A percentile compares a stretch with the other conserved stretches of the same genome.
These are phyloP conservation scores for Tetradesmus lagerheimii DNA, from an alignment of 139 green algal genomes.

Conservation along the genomic window DNA sequence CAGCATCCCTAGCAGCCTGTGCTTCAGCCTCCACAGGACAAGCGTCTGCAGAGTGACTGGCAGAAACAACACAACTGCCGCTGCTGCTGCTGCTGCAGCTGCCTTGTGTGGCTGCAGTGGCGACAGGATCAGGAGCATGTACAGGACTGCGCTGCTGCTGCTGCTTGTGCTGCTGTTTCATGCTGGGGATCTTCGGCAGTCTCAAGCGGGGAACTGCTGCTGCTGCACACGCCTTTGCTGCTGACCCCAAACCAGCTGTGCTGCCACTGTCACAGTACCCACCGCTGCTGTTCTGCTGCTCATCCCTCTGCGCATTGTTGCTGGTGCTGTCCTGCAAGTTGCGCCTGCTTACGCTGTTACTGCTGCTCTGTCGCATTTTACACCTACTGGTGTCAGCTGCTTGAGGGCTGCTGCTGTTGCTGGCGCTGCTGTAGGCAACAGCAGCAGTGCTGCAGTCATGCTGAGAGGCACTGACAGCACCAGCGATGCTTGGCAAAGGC, in stretches of 20 bases:
- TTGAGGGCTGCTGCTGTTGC: not conserved
- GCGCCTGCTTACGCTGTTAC: too few species aligned
- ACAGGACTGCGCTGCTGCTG: not conserved
- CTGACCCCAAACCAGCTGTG: not conserved
- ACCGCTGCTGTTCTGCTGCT: too few species aligned
- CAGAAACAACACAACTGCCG: too few species aligned
- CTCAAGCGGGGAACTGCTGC: not conserved
- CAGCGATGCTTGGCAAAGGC: not conserved
- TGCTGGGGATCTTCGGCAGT: not conserved
- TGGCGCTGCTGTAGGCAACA: not conserved
- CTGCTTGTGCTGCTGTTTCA: not conserved
- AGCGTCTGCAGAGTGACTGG: too few species aligned
- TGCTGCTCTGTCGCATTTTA: too few species aligned
- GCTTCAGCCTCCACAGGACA: not conserved
- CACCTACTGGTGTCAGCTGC: too few species aligned
- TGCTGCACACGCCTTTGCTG: not conserved
- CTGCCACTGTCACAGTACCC: too few species aligned
- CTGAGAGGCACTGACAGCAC: not conserved
- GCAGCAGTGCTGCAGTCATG: too few species aligned
- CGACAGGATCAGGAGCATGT: not conserved
- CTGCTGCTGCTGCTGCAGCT: not conserved
- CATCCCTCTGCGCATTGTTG: too few species aligned
- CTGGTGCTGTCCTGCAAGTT: too few species aligned
- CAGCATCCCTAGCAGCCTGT: not conserved
- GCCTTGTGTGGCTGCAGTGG: too few species aligned